Conservation (phyloP, 2,329 filamentous ascomycete genomes). For the Ciborinia camelliae region DNA sequence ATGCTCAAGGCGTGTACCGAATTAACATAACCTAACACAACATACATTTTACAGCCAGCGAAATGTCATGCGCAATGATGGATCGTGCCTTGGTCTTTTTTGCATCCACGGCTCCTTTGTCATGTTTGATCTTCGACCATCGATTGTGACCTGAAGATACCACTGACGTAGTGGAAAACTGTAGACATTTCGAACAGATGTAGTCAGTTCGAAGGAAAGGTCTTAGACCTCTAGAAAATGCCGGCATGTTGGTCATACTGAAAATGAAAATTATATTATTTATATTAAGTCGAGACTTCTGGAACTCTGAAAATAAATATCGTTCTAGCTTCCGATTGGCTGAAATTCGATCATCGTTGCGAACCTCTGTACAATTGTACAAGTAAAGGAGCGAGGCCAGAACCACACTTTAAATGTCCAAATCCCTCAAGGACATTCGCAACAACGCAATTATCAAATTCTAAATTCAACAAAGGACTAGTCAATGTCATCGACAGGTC, state of each 20-base stretch:
- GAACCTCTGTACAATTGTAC: constrained; percentile 16
- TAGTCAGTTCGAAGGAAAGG: constrained; percentile 22
- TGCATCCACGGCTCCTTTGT: constrained; percentile 82
- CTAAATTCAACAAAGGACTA: constrained; percentile 19
- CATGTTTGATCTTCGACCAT: constrained; percentile 95
- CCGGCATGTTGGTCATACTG: constrained; percentile 27
- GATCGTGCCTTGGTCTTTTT: constrained; percentile 72
- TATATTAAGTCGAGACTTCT: neutral
- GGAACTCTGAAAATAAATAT: constrained; percentile 15
- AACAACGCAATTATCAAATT: constrained; percentile 9
- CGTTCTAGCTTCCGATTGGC: constrained; percentile 18
- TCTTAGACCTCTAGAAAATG: constrained; percentile 33
- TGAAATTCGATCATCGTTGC: constrained; percentile 8
- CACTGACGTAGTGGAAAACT: constrained; percentile 44
- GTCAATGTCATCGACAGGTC: constrained; percentile 37
- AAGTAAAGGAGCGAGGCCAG: constrained; percentile 16
- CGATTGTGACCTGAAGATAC: constrained; percentile 74
- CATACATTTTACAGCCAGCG: constrained; percentile 70
- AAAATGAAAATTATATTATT: neutral
- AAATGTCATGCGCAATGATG: constrained; percentile 67
- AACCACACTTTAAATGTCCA: constrained; percentile 14
- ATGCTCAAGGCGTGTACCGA: neutral
- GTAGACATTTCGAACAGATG: constrained; percentile 32
- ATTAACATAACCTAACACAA: no score
- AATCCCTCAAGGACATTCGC: constrained; percentile 4